phyloP scores from a whole-genome alignment of 129 eudicot genomes.

The Artemisia argyi region DNA sequence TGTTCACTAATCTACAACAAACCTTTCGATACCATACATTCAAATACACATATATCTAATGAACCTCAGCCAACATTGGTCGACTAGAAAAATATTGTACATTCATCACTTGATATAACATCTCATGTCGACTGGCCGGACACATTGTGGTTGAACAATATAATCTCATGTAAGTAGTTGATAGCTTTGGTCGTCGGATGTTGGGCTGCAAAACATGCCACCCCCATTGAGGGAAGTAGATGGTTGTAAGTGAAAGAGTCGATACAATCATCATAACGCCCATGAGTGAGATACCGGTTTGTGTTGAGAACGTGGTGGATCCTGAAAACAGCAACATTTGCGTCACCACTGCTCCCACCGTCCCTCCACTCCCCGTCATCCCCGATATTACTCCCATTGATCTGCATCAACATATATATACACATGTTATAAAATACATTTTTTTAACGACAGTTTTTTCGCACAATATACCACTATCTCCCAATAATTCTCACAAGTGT shows the following conservation, averaged over 20 bases:
- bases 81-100: neutral
- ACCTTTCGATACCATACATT: neutral
- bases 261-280: slow-evolving; percentile 56
- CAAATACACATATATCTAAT: neutral
- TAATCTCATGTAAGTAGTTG: slow-evolving; percentile 31
- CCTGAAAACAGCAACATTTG: slow-evolving; percentile 68
- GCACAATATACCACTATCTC: too few relatives aligned
- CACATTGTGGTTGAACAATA: neutral
- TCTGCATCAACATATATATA: slow-evolving; percentile 33
- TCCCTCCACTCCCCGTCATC: slow-evolving; percentile 83
- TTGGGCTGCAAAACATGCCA: slow-evolving; percentile 67
- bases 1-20: too few relatives aligned
- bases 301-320: slow-evolving; percentile 45
- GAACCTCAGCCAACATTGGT: neutral
- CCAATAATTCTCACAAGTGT: too few relatives aligned
- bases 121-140: neutral
- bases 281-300: slow-evolving; percentile 65
- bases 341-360: slow-evolving; percentile 67
- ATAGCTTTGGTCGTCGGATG: slow-evolving; percentile 23
- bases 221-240: slow-evolving; percentile 74
- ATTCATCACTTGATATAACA: neutral
- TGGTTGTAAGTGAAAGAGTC: slow-evolving; percentile 42
- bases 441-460: too few relatives aligned
- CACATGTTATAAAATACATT: neutral
- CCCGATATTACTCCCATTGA: slow-evolving; percentile 80